Evolutionary conservation across 2,329 filamentous ascomycete species (phyloP), one percentile per base, ranked within the genome.

Genomic region (Plectosphaerella plurivora): DNA sequence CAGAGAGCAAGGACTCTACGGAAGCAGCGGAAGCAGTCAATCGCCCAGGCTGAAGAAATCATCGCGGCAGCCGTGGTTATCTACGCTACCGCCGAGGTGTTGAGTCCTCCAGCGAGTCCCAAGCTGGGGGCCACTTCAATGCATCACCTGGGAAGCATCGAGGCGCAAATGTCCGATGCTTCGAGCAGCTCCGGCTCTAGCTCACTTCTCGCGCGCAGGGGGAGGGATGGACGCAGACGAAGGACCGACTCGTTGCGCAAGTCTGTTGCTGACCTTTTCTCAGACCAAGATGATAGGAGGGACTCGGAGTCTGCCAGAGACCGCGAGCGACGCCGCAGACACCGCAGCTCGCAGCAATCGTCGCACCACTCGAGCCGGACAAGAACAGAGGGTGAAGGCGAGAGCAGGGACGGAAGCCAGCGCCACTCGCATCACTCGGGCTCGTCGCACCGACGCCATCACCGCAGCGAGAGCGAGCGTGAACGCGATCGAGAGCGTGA

Each of bases 251-350:
- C 4, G 28, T 33, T 73, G 69, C 63, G 67, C 63, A 66, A 68
- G 66, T 70, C 72, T 67, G 72, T 75, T 75, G 72, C 79, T 82
- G 75, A 82, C 78, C 71, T 75, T 64, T 76, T 72, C 68, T 70
- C 72, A 82, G 78, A 79, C 68, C 75, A 77, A 52, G 59, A 53
- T 47, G 59, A 64, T 49, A 60, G 64, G 46, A 56, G 56, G 57
- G 51, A 59, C 54, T 52, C 59, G 56, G 58, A 62, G 53, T 57
- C 62, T 36, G 55, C 59, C 10, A 60, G 49, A 53, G 71, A 73
- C 45, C 62, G 61, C 54, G 69, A 73, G 47, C 66, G 67, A 57
- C 72, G 69, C 54, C 72, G 71, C 55, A 70, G 71, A 56, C 71
- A 71, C 56, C 73, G 71, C 50, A 63, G 64, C 11, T 61, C 69